Base-by-base conservation (phyloP, 1,139 yeast genomes). In the Wickerhamomyces sp. region DNA sequence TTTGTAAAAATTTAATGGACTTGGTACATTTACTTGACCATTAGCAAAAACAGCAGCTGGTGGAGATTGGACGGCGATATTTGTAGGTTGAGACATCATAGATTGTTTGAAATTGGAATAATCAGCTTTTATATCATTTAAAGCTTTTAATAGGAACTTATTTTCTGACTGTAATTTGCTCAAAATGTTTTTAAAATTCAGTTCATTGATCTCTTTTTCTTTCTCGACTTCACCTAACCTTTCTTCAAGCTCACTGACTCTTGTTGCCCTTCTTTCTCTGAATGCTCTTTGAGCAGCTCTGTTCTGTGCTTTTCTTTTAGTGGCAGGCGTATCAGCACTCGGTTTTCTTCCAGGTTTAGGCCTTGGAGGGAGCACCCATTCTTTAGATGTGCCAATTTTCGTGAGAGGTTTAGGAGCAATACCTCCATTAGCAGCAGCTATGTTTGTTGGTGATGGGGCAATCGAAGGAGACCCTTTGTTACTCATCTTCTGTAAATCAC, bases 211-310 rank as follows among this genome's bases (percentile, higher is more conserved):
- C 36, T 76, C 81, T 35, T 74, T 69, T 43, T 82, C 90, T 51
- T 78, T 74, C 52, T 81, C 86, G 30, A 85, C 74, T 48, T 78
- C 83, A 56, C 76, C 65, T 21, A 81, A 63, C 54, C 74, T 70
- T 9, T 61, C 72, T 50, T 78, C 82, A 29, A 79, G 60, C 44
- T 74, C 79, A 10, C 68, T 63, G 4, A 78, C 76, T 34, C 59
- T 54, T 16, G 59, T 59, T 5, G 65, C 64, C 30, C 61, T 55
- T 37, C 68, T 54, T 37, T 63, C 67, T 36, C 68, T 49, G 42
- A 89, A 90, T 0, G 97, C 97, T 41, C 97, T 64, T 64, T 89
- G 97, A 3, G 97, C 97, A 20, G 95, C 96, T 44, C 97, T 70
- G 59, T 90, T 90, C 63, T 90, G 97, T 1, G 96, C 95, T 62